Evolutionary conservation across 352 stramenopile species (phyloP), one percentile per base, ranked within the genome.

Genomic region (Pythium sukuiense): DNA sequence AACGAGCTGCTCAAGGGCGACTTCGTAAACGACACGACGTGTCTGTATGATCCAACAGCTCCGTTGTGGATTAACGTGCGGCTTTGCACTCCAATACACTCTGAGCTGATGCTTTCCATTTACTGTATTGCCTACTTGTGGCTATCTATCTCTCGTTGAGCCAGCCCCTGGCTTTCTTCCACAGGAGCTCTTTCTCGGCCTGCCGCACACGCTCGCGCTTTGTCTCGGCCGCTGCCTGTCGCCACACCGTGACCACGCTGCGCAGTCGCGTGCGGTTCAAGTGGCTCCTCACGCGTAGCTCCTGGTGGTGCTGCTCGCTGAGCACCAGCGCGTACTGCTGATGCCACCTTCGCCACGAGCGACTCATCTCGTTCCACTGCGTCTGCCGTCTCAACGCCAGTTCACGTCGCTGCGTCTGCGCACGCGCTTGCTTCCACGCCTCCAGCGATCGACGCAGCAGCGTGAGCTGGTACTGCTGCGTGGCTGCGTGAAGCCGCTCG

Each of bases 161-260:
- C 83, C 83, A 92, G 3, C 68, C 67, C 2, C 81, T 76, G 29
- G 88, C 81, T 65, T 90, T 89, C 14, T 72, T 62, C 83, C 81
- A 90, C 13, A 90, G 54, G 37, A 73, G 61, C 43, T 83, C 71
- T 54, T 89, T 92, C 62, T 89, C 81, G 32, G 48, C 59, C 54
- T 78, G 61, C 0, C 72, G 57, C 62, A 81, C 55, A 30, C 70
- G 60, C 20, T 77, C 54, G 6, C 33, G 50, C 20, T 76, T 79
- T 27, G 48, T 37, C 52, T 83, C 79, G 5, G 29, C 59, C 2
- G 63, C 65, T 2, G 61, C 65, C 27, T 62, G 59, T 3, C 52
- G 67, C 80, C 81, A 90, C n/a, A 65, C 60, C 29, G 39, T 32
- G 26, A 71, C 71, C 52, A 83, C 59, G 6, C 65, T 57, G 0